These are phyloP conservation scores for Cystobasidium ongulense DNA, from an alignment of 768 basidiomycete genomes.

Conservation along the genomic window DNA sequence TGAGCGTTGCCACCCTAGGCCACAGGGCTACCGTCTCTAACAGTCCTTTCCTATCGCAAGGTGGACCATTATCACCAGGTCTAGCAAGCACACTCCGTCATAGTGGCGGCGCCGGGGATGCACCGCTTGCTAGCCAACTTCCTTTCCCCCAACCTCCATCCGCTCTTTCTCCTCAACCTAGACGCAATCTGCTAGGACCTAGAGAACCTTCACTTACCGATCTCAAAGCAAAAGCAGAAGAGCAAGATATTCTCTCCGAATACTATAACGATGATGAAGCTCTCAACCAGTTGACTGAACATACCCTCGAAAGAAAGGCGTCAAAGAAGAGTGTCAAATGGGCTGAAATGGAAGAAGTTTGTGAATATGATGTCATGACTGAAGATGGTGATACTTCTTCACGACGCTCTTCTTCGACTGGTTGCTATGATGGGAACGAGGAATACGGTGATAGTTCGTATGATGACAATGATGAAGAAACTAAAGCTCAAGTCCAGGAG, in stretches of 20 bases:
- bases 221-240: constrained; percentile 15
- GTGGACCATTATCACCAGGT: not conserved
- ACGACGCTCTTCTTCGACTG: not conserved
- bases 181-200: constrained; percentile 16
- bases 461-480: not conserved
- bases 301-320: constrained; percentile 11
- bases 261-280: not conserved
- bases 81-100: not conserved
- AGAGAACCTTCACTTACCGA: constrained; percentile 24
- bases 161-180: not conserved
- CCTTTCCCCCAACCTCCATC: not conserved
- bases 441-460: not conserved
- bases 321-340: constrained; percentile 25
- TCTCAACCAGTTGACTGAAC: not conserved
- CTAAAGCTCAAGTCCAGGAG: not conserved
- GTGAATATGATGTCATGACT: constrained; percentile 23
- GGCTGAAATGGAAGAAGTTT: constrained; percentile 30
- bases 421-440: not conserved
- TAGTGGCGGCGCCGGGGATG: not conserved
- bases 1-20: constrained; percentile 23
- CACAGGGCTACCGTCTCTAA: constrained; percentile 15
- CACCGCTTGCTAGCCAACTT: not conserved
- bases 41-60: constrained; percentile 29
- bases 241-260: not conserved
- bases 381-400: constrained; percentile 23